Evolutionary conservation across 2,329 filamentous ascomycete genomes (phyloP).

Genomic region (Calonectria multiphialidica): DNA sequence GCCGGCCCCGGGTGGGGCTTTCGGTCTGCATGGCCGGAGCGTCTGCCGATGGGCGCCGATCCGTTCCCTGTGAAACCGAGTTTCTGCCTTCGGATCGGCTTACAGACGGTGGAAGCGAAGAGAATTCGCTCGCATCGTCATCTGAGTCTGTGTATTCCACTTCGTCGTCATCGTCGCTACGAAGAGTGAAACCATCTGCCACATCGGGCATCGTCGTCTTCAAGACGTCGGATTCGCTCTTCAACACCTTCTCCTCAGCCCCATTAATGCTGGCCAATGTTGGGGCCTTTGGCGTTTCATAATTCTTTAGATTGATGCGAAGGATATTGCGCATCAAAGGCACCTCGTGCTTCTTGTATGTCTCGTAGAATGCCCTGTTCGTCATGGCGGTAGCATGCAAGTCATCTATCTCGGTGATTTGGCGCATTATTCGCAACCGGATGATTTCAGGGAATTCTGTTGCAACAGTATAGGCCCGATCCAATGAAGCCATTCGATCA

Average conservation of each 20-base stretch:
- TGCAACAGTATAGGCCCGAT: constrained; percentile 48
- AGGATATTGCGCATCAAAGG: constrained; percentile 52
- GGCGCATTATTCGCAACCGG: constrained; percentile 54
- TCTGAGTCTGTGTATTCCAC: constrained; percentile 41
- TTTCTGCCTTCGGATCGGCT: constrained; percentile 28
- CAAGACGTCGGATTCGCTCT: constrained; percentile 45
- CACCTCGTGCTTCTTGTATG: constrained; percentile 59
- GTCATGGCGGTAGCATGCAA: constrained; percentile 57
- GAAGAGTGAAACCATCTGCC: constrained; percentile 45
- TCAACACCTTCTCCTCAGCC: constrained; percentile 51
- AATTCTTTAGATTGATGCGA: constrained; percentile 43
- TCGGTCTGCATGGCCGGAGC: constrained; percentile 26
- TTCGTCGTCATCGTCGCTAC: constrained; percentile 46
- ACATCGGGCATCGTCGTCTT: constrained; percentile 43
- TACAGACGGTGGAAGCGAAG: constrained; percentile 32
- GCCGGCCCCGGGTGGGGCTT: constrained; percentile 34
- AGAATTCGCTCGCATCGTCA: constrained; percentile 41
- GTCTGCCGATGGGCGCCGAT: constrained; percentile 32
- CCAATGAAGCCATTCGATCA: constrained; percentile 47
- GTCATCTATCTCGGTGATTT: constrained; percentile 55
- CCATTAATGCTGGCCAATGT: constrained; percentile 40
- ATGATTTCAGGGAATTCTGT: constrained; percentile 51
- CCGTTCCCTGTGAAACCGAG: constrained; percentile 24
- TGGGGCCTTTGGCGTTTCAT: constrained; percentile 28
- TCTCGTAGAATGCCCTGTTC: constrained; percentile 57